phyloP scores from a whole-genome alignment of 2,329 filamentous ascomycete genomes.

The Drechslerella dactyloides region DNA sequence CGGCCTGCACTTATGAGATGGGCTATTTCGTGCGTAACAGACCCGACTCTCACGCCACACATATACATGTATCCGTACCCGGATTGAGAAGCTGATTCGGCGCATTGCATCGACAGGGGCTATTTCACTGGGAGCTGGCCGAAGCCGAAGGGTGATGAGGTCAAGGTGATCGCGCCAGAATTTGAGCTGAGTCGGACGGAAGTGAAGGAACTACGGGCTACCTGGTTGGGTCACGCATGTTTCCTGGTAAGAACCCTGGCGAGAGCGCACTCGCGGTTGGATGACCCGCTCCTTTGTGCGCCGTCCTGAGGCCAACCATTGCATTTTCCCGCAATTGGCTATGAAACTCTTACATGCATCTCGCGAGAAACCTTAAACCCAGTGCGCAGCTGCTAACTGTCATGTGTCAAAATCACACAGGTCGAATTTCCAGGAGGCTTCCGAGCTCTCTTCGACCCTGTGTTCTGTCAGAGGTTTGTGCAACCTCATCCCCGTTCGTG shows the following conservation, averaged over 20 bases:
- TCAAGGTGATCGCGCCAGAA: conserved; percentile 44
- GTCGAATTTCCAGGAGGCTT: conserved; percentile 81
- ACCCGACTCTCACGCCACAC: background rate
- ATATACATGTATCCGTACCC: background rate
- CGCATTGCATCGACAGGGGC: conserved; percentile 12
- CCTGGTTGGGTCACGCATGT: conserved; percentile 94
- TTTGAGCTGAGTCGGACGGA: conserved; percentile 45
- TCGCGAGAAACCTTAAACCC: background rate
- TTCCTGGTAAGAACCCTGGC: conserved; percentile 61
- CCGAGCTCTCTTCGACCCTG: conserved; percentile 89
- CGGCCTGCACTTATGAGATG: conserved; percentile 25
- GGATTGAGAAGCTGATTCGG: conserved; percentile 25
- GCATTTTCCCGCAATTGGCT: too few species aligned
- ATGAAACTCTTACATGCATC: conserved; percentile 57
- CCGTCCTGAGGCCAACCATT: too few species aligned
- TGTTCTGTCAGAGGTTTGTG: conserved; percentile 71
- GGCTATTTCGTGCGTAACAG: conserved; percentile 31
- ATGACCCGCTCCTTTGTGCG: conserved; percentile 53
- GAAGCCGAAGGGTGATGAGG: conserved; percentile 19
- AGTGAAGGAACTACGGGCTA: conserved; percentile 71
- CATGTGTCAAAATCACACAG: conserved; percentile 39
- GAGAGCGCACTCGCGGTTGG: conserved; percentile 60
- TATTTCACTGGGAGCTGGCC: conserved; percentile 28
- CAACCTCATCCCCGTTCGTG: conserved; percentile 18
- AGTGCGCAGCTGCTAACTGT: conserved; percentile 42